Evolutionary conservation across 768 basidiomycete species (phyloP).

Genomic region (Boletus sensibilis): DNA sequence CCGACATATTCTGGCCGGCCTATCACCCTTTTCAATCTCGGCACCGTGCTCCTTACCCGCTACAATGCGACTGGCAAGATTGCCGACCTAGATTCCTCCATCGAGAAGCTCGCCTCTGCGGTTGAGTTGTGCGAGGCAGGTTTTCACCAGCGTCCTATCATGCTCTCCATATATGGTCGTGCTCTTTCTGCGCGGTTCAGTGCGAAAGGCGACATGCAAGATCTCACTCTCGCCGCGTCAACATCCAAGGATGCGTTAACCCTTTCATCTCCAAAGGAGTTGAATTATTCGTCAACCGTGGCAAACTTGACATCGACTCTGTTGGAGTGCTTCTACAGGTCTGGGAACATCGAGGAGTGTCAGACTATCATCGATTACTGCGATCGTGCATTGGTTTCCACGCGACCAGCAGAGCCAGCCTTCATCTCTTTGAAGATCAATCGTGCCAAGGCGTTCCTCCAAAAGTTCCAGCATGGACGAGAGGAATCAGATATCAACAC

Average conservation of each 20-base stretch:
- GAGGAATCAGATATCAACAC: conserved; percentile 8
- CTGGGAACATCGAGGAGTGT: conserved; percentile 15
- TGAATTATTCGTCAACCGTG: background rate
- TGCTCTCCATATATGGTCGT: conserved; percentile 13
- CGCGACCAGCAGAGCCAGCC: background rate
- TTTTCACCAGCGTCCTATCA: conserved; percentile 1
- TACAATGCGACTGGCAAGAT: conserved; percentile 9
- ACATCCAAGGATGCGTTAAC: conserved; percentile 19
- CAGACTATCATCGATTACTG: conserved; percentile 22
- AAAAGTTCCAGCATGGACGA: conserved; percentile 6
- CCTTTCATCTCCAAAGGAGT: background rate
- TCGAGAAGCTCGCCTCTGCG: conserved; percentile 14
- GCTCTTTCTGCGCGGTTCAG: conserved; percentile 17
- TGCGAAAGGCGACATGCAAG: conserved; percentile 10
- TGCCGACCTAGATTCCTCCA: conserved; percentile 18
- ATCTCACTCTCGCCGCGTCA: conserved; percentile 16
- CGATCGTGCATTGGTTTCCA: conserved; percentile 14
- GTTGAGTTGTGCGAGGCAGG: conserved; percentile 12
- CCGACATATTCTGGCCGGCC: conserved; percentile 3
- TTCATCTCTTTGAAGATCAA: conserved; percentile 3
- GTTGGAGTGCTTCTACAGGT: conserved; percentile 7
- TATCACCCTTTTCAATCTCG: conserved; percentile 16
- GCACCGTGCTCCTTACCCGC: background rate
- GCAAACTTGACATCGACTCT: conserved; percentile 4
- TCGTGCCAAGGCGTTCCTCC: conserved; percentile 19